A percentile compares a stretch with the other conserved stretches of the same genome.
Conservation (phyloP, 306 rosid genomes). For the Sicyos baderoa region DNA sequence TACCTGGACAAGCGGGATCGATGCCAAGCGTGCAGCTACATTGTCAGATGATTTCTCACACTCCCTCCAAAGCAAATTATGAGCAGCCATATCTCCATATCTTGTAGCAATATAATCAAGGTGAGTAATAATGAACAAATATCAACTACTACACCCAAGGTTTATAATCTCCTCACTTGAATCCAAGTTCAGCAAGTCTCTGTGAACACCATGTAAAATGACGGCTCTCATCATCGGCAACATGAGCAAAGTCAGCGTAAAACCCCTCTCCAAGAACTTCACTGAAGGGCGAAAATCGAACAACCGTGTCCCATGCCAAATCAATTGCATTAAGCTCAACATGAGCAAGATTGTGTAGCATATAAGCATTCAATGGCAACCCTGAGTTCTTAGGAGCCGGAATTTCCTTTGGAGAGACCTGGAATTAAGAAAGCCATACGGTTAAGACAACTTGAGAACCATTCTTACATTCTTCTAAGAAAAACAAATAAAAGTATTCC, state of each 20-base stretch:
- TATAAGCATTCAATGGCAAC: slow-evolving; percentile 83
- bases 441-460: not conserved
- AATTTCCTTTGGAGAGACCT: slow-evolving; percentile 84
- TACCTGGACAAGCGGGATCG: slow-evolving; percentile 87
- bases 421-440: slow-evolving; percentile 16
- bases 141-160: slow-evolving; percentile 14
- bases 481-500: not conserved
- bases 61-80: slow-evolving; percentile 87
- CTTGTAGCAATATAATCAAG: slow-evolving; percentile 34
- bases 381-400: slow-evolving; percentile 79
- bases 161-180: slow-evolving; percentile 48
- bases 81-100: slow-evolving; percentile 97
- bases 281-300: slow-evolving; percentile 67
- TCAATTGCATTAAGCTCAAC: slow-evolving; percentile 96
- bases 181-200: slow-evolving; percentile 94
- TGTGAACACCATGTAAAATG: slow-evolving; percentile 91
- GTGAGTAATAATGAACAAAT: slow-evolving; percentile 28
- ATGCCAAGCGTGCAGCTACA: slow-evolving; percentile 90
- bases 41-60: slow-evolving; percentile 86
- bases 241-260: slow-evolving; percentile 90
- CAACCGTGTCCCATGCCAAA: slow-evolving; percentile 95
- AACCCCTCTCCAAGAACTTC: slow-evolving; percentile 72
- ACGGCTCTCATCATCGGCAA: slow-evolving; percentile 92
- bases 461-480: not conserved
- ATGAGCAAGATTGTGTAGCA: slow-evolving; percentile 92